Base-by-base conservation (phyloP, 805 yeast genomes). In the Cyberlindnera saturnus region DNA sequence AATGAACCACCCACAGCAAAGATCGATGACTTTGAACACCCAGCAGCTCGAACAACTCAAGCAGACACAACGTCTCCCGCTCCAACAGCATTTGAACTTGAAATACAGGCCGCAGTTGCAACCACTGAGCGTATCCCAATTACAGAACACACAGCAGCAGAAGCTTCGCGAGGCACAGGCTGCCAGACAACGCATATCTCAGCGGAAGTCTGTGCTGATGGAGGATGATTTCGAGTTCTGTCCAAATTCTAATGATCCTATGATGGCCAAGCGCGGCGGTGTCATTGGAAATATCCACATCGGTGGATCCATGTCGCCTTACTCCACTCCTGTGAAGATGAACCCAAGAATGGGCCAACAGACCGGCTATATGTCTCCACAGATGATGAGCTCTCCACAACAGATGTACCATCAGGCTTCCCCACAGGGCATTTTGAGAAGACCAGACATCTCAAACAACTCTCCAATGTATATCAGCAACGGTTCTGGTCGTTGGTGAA, bases 171-270 rank as follows among this genome's bases (percentile, higher is more conserved):
- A 53, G 33, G 60, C 60, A 1, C 57, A 47, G 13, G 47, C 61
- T 6, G 73, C 76, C 16, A 65, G 75, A 44, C 70, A 65, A n/a
- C 71, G 72, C 49, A 70, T 79, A 53, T 75, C 81, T 50, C 73
- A 80, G 33, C 77, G 81, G 54, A 75, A 84, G 52, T 81, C 87
- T 32, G 82, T 84, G 59, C 89, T 82, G 51, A 57, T 71, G 34
- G 87, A 80, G 58, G 86, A 83, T 51, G 91, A 84, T 60, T 57
- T 74, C 40, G 90, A 81, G 63, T 85, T 85, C 60, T 80, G 82
- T 51, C 86, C 86, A 8, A 63, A 59, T 16, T n/a, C 39, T 6
- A 15, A 7, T 9, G 29, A 20, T 34, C n/a, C 18, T 14, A 16
- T 14, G 32, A 36, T 36, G 30, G 38, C 19, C 13, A 36, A 36